Base-by-base conservation (phyloP, 352 stramenopile species). In the Discostella stelligera region DNA sequence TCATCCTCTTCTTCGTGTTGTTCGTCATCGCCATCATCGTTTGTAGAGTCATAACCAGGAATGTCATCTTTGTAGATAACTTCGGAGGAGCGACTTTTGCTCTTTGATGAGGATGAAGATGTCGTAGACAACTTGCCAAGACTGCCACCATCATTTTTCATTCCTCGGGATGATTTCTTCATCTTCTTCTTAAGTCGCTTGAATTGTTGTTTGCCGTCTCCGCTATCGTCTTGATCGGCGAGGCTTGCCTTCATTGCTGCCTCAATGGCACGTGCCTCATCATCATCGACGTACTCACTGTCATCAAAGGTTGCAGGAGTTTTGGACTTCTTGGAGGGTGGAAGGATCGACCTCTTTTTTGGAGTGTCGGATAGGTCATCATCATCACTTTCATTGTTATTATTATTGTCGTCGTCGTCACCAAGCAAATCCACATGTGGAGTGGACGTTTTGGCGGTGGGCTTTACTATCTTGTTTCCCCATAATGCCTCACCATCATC, bases 1-100 rank as follows among this genome's bases (percentile, higher is more conserved):
- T 79, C 65, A 18, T 84, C 78, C 23, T 85, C 82, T 54, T 84
- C 77, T 6, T 78, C 76, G 3, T 66, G 39, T 2, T 72, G 66
- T n/a, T 61, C 53, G 48, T 60, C 55, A 37, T 69, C 55, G 20
- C 74, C 71, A 4, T 49, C 61, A 46, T 77, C 59, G 10, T 56
- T 18, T 5, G 55, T 18, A 13, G 9, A n/a, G 41, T 71, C 49
- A 14, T 44, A 44, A 44, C 37, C 37, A 44, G 37, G 37, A 39
- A 71, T 71, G 20, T 71, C 53, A 49, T 71, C 53, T 21, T 62
- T 69, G 30, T 69, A 69, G 14, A 37, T 32, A 25, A 53, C 52
- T 21, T 60, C 41, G 21, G 20, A 44, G 27, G 27, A 32, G 27
- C 27, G 27, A 46, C 23, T 1, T 62, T 44, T 5, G 3, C 10